Evolutionary conservation across 805 yeast genomes (phyloP), one percentile per base, ranked within the genome.

Genomic region (Jamesozyma spencerorum): DNA sequence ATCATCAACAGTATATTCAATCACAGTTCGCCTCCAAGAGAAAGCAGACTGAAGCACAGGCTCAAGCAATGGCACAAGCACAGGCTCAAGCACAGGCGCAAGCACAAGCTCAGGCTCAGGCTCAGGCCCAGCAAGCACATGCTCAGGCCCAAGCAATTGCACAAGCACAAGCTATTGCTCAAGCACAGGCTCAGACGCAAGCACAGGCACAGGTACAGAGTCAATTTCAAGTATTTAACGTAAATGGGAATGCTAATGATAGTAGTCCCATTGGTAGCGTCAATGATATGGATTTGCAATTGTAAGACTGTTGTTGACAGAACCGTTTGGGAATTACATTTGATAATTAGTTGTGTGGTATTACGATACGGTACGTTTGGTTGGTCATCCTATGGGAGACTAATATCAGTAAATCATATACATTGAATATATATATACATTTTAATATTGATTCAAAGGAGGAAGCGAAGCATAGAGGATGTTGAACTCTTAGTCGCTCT

Each of bases 1-100:
- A 38, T 15, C 41, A 33, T 10, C 41, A 35, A 12, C 38, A 35
- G 7, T 35, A 35, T 35, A 35, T 35, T 28, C 38, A 27, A 27
- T 29, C 41, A 10, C 41, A 38, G 19, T 35, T 26, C 15, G 32
- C 32, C 3, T 27, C 31, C 24, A 37, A 32, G 35, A 31, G 31
- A 22, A 26, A 31, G 14, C 40, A 37, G 2, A 14, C 40, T 3
- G 28, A 37, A 19, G n/a, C 26, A 17, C 19, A 13, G 12, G 20
- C 12, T 7, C 29, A 18, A 32, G 19, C 31, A 3, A 26, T 24
- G 22, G 14, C 24, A 4, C 40, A 37, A 18, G 26, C 40, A 31
- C 40, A 37, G 14, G 35, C 35, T 32, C 35, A 32, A 19, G 35
- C 35, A 14, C 35, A 32, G 3, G 27, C 27, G 4, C 27, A 33